phyloP scores from a whole-genome alignment of 805 yeast genomes.

The Ascoidea rubescens region DNA sequence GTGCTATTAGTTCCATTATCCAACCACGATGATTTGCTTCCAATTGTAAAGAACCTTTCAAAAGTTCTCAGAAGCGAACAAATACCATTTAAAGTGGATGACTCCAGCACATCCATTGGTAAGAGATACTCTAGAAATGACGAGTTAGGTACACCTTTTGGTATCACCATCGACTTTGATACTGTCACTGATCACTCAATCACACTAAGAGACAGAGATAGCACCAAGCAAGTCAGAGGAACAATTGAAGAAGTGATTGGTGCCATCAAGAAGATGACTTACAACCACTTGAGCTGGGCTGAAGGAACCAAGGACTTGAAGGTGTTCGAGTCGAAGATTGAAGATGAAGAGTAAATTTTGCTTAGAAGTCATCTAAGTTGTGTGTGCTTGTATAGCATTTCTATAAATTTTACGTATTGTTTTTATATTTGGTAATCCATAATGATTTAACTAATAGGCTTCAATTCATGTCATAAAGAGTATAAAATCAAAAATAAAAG shows the following conservation, averaged over 20 bases:
- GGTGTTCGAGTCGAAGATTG: conserved; percentile 61
- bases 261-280: conserved; percentile 66
- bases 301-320: conserved; percentile 66
- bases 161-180: conserved; percentile 93
- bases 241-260: conserved; percentile 51
- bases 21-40: conserved; percentile 64
- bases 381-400: too few relatives aligned
- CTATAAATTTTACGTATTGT: too few relatives aligned
- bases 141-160: conserved; percentile 97
- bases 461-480: too few relatives aligned
- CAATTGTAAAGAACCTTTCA: conserved; percentile 59
- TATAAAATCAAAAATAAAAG: too few relatives aligned
- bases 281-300: conserved; percentile 66
- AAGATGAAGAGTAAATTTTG: too few relatives aligned
- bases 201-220: conserved; percentile 93
- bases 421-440: too few relatives aligned
- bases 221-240: conserved; percentile 95
- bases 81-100: conserved; percentile 92
- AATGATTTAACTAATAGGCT: too few relatives aligned
- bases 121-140: conserved; percentile 97
- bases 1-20: conserved; percentile 92
- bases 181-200: conserved; percentile 77
- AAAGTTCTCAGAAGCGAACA: conserved; percentile 61
- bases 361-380: too few relatives aligned
- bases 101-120: conserved; percentile 94